Conservation (phyloP, 306 rosid genomes). For the Geum urbanum region DNA sequence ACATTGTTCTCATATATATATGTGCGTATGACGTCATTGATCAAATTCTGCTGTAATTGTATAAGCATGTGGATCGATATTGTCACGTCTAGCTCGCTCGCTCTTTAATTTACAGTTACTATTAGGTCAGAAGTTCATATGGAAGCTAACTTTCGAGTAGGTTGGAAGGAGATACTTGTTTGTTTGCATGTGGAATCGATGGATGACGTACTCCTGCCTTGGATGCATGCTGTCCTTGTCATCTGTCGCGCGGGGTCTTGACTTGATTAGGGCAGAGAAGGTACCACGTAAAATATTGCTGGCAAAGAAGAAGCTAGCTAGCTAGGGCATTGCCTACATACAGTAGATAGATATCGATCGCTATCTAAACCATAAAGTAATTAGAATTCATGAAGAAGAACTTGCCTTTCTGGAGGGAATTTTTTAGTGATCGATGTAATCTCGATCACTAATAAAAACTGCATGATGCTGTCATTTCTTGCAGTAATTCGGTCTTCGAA, state of each 20-base stretch:
- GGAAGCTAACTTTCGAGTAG: neutral
- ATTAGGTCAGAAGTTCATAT: neutral
- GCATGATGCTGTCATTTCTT: neutral
- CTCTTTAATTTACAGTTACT: neutral
- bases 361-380: neutral
- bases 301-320: neutral
- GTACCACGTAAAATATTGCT: neutral
- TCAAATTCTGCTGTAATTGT: too few relatives aligned
- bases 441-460: neutral
- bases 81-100: too few relatives aligned
- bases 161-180: neutral
- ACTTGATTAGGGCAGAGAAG: constrained; percentile 7
- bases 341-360: neutral
- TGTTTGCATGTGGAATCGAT: neutral
- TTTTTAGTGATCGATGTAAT: neutral
- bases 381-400: neutral
- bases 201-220: constrained; percentile 1
- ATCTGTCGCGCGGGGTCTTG: neutral
- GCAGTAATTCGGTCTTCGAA: too few relatives aligned
- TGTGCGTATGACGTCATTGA: too few relatives aligned
- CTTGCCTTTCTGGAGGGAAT: too few relatives aligned
- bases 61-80: too few relatives aligned
- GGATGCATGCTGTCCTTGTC: neutral
- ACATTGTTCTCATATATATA: too few relatives aligned
- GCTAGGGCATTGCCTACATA: neutral